Percentiles rank a stretch among this genome's conserved stretches.
Evolutionary conservation across 306 rosid species (phyloP).

Genomic region (Acacia acuminata): DNA sequence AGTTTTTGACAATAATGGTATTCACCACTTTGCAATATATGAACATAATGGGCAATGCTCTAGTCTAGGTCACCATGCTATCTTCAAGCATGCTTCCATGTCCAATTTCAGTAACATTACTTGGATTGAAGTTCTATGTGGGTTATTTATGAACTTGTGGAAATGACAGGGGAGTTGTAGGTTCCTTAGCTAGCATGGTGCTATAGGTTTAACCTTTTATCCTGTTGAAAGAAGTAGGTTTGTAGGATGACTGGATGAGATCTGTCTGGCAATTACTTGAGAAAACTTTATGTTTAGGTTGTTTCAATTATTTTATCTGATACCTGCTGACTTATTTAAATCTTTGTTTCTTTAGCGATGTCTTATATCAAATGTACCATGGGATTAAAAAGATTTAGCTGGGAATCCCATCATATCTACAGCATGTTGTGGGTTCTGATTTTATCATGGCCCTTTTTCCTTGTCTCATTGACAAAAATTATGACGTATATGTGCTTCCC

Average conservation of each 20-base stretch:
- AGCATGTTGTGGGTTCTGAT: neutral
- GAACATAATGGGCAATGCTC: constrained; percentile 3
- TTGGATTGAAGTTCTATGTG: neutral
- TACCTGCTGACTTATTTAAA: neutral
- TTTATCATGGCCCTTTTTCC: neutral
- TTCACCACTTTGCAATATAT: constrained; percentile 4
- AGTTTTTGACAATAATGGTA: constrained; percentile 12
- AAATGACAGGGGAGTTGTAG: neutral
- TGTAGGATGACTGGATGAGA: neutral
- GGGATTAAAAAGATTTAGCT: neutral
- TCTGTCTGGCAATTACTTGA: constrained; percentile 1
- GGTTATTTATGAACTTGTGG: neutral
- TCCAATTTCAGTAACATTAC: neutral
- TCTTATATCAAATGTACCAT: neutral
- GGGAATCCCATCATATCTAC: neutral
- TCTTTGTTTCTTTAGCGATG: neutral
- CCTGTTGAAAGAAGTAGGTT: neutral
- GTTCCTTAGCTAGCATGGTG: neutral
- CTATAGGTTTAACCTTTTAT: neutral
- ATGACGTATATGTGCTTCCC: neutral
- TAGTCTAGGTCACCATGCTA: neutral
- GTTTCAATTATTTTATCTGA: constrained; percentile 10
- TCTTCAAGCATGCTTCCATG: constrained; percentile 12
- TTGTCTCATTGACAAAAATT: neutral
- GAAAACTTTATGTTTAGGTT: neutral